Percentiles rank a stretch among this genome's conserved stretches.
These are phyloP conservation scores for Picochlorum sp. DNA, from an alignment of 139 green algal genomes.

Conservation along the genomic window DNA sequence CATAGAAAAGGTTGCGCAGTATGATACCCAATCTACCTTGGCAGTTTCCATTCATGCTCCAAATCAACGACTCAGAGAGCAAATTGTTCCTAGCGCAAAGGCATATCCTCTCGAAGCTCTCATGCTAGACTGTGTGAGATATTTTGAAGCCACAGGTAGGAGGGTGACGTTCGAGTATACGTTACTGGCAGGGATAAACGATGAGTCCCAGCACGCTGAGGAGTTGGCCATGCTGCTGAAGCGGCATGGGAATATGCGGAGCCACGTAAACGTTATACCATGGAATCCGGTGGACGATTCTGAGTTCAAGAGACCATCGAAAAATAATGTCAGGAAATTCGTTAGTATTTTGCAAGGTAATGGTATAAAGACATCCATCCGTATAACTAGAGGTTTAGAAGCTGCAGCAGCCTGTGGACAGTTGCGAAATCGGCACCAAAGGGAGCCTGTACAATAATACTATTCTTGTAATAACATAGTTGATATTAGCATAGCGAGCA, in stretches of 20 bases:
- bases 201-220: conserved; percentile 46
- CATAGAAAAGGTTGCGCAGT: conserved; percentile 48
- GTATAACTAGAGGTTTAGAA: conserved; percentile 72
- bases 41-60: conserved; percentile 68
- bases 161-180: conserved; percentile 97
- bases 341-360: conserved; percentile 44
- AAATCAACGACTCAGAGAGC: conserved; percentile 59
- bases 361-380: conserved; percentile 43
- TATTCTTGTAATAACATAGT: not conserved
- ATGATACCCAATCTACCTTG: conserved; percentile 54
- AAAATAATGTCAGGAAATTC: conserved; percentile 35
- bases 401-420: conserved; percentile 92
- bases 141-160: conserved; percentile 65
- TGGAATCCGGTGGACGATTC: conserved; percentile 88
- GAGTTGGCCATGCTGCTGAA: conserved; percentile 69
- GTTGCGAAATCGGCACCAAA: conserved; percentile 87
- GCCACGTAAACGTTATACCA: conserved; percentile 93
- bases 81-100: conserved; percentile 48
- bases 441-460: conserved; percentile 41
- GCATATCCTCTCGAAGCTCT: conserved; percentile 80
- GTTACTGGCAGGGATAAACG: conserved; percentile 77
- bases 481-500: too few species aligned
- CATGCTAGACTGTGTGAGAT: conserved; percentile 59
- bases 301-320: conserved; percentile 62
- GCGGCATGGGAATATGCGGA: conserved; percentile 33